These are phyloP conservation scores for Candolleomyces aberdarensis DNA, from an alignment of 768 basidiomycete genomes.

Conservation along the genomic window DNA sequence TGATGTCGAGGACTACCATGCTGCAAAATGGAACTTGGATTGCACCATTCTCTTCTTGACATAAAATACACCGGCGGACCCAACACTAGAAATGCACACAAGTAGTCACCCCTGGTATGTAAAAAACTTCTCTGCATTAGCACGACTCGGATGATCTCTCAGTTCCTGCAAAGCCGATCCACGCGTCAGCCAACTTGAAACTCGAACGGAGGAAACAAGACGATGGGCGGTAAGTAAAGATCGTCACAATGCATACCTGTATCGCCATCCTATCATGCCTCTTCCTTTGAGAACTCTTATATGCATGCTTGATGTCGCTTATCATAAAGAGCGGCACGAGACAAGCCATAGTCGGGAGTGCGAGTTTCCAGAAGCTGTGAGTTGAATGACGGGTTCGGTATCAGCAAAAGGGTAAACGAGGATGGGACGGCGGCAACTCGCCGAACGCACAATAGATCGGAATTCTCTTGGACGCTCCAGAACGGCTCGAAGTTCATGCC, in stretches of 20 bases:
- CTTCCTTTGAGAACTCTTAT: slow-evolving; percentile 47
- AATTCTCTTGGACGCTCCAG: slow-evolving; percentile 42
- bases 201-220: too few relatives aligned
- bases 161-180: neutral
- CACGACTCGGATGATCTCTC: neutral
- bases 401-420: neutral
- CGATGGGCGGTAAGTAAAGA: neutral
- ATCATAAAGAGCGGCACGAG: slow-evolving; percentile 56
- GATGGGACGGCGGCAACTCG: neutral
- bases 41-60: too few relatives aligned
- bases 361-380: slow-evolving; percentile 67
- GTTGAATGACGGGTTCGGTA: neutral
- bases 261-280: slow-evolving; percentile 29
- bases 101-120: neutral
- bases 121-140: neutral
- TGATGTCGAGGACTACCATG: too few relatives aligned
- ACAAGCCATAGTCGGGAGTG: slow-evolving; percentile 56
- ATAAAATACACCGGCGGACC: too few relatives aligned
- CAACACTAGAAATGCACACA: too few relatives aligned
- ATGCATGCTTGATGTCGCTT: slow-evolving; percentile 45
- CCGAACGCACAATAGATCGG: slow-evolving; percentile 45
- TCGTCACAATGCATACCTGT: slow-evolving; percentile 27
- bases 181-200: neutral
- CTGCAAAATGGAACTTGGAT: too few relatives aligned
- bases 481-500: slow-evolving; percentile 67